Percentiles rank a stretch among this genome's conserved stretches.
These are phyloP conservation scores for Syzygium aromaticum DNA, from an alignment of 345 rosid genomes.

Conservation along the genomic window DNA sequence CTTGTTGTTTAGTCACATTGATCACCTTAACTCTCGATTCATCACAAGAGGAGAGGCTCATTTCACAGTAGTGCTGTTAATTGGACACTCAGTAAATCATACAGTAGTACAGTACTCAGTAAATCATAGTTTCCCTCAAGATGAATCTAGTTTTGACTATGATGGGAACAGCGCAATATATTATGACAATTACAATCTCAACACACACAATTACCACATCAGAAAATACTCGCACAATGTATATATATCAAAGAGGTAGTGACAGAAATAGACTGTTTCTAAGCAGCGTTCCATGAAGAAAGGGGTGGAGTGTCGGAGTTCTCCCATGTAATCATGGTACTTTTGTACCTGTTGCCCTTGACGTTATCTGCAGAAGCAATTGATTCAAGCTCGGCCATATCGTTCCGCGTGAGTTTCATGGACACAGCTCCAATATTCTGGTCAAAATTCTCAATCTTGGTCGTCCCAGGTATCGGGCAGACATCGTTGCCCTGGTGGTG, in stretches of 20 bases:
- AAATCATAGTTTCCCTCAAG: not conserved
- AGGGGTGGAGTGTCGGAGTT: constrained; percentile 43
- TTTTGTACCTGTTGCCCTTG: constrained; percentile 41
- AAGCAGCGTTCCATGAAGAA: constrained; percentile 37
- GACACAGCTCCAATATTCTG: constrained; percentile 25
- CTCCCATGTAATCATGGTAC: constrained; percentile 16
- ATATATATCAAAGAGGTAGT: not conserved
- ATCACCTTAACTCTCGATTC: not conserved
- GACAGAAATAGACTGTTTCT: not conserved
- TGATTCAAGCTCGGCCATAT: constrained; percentile 48
- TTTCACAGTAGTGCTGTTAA: not conserved
- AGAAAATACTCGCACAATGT: not conserved
- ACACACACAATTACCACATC: not conserved
- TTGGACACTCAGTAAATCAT: not conserved
- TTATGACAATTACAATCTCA: not conserved
- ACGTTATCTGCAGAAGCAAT: constrained; percentile 27
- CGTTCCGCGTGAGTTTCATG: constrained; percentile 42
- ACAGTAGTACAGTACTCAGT: not conserved
- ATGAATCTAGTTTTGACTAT: not conserved
- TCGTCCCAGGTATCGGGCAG: constrained; percentile 1
- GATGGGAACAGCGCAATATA: not conserved
- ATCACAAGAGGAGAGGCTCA: not conserved
- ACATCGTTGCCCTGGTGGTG: not conserved
- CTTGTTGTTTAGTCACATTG: not conserved
- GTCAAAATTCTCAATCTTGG: constrained; percentile 4